Conservation (phyloP, 2,329 filamentous ascomycete genomes). For the Coleophoma cylindrospora region DNA sequence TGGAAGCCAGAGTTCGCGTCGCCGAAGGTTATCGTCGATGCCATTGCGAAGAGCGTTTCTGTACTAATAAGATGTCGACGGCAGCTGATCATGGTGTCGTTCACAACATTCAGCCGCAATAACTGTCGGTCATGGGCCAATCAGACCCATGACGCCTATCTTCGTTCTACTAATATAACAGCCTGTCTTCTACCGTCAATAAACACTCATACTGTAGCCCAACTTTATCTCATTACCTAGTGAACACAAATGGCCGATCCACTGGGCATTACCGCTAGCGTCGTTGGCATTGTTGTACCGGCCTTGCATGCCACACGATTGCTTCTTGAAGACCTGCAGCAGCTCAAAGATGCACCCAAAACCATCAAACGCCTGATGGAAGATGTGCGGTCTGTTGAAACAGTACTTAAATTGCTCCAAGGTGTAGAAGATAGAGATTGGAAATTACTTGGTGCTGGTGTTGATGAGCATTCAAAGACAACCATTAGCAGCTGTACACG, state of each 20-base stretch:
- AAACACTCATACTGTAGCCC: slow-evolving; percentile 3
- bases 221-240: slow-evolving; percentile 5
- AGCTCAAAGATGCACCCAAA: slow-evolving; percentile 27
- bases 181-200: no score
- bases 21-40: slow-evolving; percentile 13
- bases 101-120: slow-evolving; percentile 14
- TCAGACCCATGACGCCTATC: no score
- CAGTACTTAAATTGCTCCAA: slow-evolving; percentile 23
- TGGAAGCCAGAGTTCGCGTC: slow-evolving; percentile 13
- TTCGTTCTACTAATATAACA: no score
- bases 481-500: slow-evolving; percentile 23
- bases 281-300: slow-evolving; percentile 24
- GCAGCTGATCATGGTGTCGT: slow-evolving; percentile 10
- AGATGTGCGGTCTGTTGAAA: slow-evolving; percentile 24
- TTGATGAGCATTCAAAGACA: slow-evolving; percentile 22
- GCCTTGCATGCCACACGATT: slow-evolving; percentile 25
- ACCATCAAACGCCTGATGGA: slow-evolving; percentile 23
- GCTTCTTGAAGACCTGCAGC: slow-evolving; percentile 26
- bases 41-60: slow-evolving; percentile 10
- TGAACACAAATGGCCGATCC: slow-evolving; percentile 18
- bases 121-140: no score
- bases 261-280: slow-evolving; percentile 26
- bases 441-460: slow-evolving; percentile 23
- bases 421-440: slow-evolving; percentile 25
- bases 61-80: slow-evolving; percentile 8